phyloP scores from a whole-genome alignment of 352 stramenopile species.

The Phytophthora capsici region DNA sequence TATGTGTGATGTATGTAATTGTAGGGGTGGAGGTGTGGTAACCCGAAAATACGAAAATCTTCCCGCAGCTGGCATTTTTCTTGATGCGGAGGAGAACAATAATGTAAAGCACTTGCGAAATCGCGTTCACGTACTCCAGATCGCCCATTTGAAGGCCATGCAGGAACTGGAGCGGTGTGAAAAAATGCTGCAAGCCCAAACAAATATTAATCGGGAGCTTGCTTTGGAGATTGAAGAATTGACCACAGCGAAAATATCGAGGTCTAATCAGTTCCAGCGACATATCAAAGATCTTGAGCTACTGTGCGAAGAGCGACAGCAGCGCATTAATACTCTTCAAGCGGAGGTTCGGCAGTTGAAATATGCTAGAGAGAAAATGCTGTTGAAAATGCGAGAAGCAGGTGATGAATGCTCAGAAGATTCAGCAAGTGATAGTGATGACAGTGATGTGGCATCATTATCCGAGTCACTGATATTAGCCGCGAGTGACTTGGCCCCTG shows the following conservation, averaged over 20 bases:
- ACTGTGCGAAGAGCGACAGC: slow-evolving; percentile 79
- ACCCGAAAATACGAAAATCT: slow-evolving; percentile 45
- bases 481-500: slow-evolving; percentile 64
- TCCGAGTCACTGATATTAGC: slow-evolving; percentile 76
- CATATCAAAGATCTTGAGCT: slow-evolving; percentile 89
- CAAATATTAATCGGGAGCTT: slow-evolving; percentile 94
- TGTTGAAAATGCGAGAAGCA: slow-evolving; percentile 34
- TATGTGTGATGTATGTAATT: slow-evolving; percentile 11
- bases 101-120: slow-evolving; percentile 73
- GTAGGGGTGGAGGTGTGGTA: slow-evolving; percentile 40
- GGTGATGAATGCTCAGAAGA: slow-evolving; percentile 29
- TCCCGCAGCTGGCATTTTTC: slow-evolving; percentile 20
- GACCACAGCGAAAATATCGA: slow-evolving; percentile 72
- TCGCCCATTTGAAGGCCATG: slow-evolving; percentile 89
- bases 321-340: slow-evolving; percentile 85
- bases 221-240: slow-evolving; percentile 91
- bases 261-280: slow-evolving; percentile 73
- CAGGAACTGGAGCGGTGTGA: slow-evolving; percentile 93
- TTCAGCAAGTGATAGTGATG: slow-evolving; percentile 51
- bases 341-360: slow-evolving; percentile 89
- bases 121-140: slow-evolving; percentile 88
- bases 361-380: slow-evolving; percentile 69
- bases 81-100: slow-evolving; percentile 35
- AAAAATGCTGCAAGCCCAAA: slow-evolving; percentile 95
- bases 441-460: slow-evolving; percentile 57